Evolutionary conservation across 2,329 filamentous ascomycete genomes (phyloP).

Genomic region (Kalaharituber pfeilii): DNA sequence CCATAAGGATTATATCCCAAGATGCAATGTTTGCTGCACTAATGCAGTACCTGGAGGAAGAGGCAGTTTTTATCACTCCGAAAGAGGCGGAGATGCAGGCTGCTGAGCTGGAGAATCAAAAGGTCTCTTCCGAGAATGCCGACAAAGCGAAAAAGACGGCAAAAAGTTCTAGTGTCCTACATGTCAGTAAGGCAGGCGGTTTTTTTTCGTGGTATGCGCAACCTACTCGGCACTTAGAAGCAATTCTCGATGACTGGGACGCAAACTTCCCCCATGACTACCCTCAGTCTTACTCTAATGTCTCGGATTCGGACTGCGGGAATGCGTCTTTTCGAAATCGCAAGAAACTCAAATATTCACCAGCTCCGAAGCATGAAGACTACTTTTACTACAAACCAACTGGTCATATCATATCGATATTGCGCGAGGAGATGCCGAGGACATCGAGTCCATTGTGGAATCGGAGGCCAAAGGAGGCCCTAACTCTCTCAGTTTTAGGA

Average conservation of each 20-base stretch:
- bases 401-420: constrained; percentile 11
- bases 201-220: background rate
- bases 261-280: background rate
- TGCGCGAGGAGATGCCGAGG: constrained; percentile 15
- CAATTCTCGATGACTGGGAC: constrained; percentile 14
- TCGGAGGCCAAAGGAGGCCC: constrained; percentile 9
- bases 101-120: background rate
- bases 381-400: constrained; percentile 16
- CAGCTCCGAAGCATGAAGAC: constrained; percentile 13
- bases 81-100: background rate
- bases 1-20: constrained; percentile 8
- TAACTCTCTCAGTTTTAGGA: constrained; percentile 17
- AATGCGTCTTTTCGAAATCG: constrained; percentile 8
- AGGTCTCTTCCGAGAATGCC: background rate
- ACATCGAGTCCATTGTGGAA: constrained; percentile 7
- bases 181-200: background rate
- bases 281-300: background rate
- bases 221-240: constrained; percentile 2
- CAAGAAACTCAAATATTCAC: constrained; percentile 18
- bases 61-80: background rate
- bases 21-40: constrained; percentile 10
- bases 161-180: background rate
- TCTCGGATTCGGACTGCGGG: background rate
- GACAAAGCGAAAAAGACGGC: constrained; percentile 1
- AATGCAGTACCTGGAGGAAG: constrained; percentile 6